Base-by-base conservation (phyloP, 306 rosid species). In the Pterocarpus macrocarpus region DNA sequence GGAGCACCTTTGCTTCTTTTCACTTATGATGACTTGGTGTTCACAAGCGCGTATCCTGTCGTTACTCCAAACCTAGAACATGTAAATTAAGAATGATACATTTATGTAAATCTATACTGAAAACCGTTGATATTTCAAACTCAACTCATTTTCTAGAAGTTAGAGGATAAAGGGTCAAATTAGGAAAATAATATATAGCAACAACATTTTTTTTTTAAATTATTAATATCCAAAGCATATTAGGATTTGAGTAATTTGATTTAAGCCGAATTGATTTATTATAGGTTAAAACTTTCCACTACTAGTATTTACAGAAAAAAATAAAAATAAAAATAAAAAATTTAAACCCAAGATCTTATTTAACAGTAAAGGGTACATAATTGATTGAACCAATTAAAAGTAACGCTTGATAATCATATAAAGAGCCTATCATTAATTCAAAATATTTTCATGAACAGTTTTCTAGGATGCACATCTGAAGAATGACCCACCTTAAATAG, bases 31-130 rank as follows among this genome's bases (percentile, higher is more conserved):
- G 1, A 84, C 61, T 80, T 44, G 62, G 49, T 84, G 87, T 53
- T 61, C 79, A 75, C 87, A 84, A 6, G 70, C 1, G 0, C 8
- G 14, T 55, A 84, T 80, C 73, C 87, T 80, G 15, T 80, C 87
- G 9, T 75, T 84, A 7, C 81, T 80, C 84, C 84, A 84, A 50
- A 80, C 79, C 87, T 84, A 43, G 3, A 9, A 47, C 16, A 57
- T 38, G 9, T 13, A 63, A 34, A 58, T 2, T 14, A 52, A 58
- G 33, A 14, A 73, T 8, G 57, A 22, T 12, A 12, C 41, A 28
- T 11, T 22, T 38, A 12, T 6, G 52, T 17, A 17, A 57, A 73
- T 73, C 16, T 36, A n/a, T 47, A 16, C 1, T 10, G 11, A 45
- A 43, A 43, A 43, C 22, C 58, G 15, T 15, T 1, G 2, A 52